These are phyloP conservation scores for Diatrype stigma DNA, from an alignment of 2,329 filamentous ascomycete genomes.

Conservation along the genomic window DNA sequence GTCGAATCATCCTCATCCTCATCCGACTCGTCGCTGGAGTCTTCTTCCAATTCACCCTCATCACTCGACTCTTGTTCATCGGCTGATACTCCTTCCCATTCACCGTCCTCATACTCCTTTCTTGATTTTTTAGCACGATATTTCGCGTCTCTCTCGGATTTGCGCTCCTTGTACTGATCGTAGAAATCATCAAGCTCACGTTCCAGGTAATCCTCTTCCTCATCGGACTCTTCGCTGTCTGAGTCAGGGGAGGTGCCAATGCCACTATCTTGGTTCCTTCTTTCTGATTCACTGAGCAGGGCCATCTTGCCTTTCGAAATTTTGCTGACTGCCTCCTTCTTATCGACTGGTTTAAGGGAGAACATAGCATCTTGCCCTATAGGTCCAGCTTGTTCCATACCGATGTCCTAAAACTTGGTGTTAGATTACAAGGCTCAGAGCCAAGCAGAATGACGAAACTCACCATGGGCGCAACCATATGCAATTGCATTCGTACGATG, in stretches of 20 bases:
- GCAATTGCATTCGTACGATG: slow-evolving; percentile 92
- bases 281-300: slow-evolving; percentile 53
- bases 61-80: slow-evolving; percentile 57
- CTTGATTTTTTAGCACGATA: slow-evolving; percentile 85
- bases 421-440: background rate
- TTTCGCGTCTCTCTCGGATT: slow-evolving; percentile 78
- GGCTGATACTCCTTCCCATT: slow-evolving; percentile 86
- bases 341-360: slow-evolving; percentile 75
- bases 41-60: slow-evolving; percentile 56
- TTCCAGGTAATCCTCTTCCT: slow-evolving; percentile 79
- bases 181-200: slow-evolving; percentile 85
- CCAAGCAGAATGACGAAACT: background rate
- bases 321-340: slow-evolving; percentile 63
- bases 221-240: slow-evolving; percentile 61
- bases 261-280: slow-evolving; percentile 58
- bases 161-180: slow-evolving; percentile 75
- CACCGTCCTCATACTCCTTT: slow-evolving; percentile 75
- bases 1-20: slow-evolving; percentile 51
- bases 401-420: slow-evolving; percentile 61
- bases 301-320: slow-evolving; percentile 78
- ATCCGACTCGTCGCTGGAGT: slow-evolving; percentile 60
- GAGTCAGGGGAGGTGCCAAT: slow-evolving; percentile 50
- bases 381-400: slow-evolving; percentile 79
- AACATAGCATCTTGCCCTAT: slow-evolving; percentile 82
- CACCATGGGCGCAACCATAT: slow-evolving; percentile 85